Evolutionary conservation across 177 flowering plant genomes (phyloP).

Genomic region (Vitis hybrid): DNA sequence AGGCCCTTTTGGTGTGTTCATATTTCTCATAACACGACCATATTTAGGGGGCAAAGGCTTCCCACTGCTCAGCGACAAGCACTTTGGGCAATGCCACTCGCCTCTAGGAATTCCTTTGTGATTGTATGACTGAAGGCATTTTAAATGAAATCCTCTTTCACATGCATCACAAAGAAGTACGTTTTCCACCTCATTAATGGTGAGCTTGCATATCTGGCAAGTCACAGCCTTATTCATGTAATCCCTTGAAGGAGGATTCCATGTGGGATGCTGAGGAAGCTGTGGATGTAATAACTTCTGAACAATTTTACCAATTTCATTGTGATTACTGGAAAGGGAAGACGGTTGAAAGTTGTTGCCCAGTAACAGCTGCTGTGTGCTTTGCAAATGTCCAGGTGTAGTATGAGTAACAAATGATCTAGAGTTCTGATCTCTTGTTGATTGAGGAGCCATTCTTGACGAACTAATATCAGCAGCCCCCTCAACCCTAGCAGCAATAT

Average conservation of each 20-base stretch:
- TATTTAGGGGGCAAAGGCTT: constrained; percentile 93
- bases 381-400: constrained; percentile 31
- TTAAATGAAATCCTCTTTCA: constrained; percentile 85
- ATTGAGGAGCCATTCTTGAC: constrained; percentile 34
- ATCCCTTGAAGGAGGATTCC: constrained; percentile 89
- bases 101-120: constrained; percentile 67
- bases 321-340: constrained; percentile 40
- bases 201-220: constrained; percentile 71
- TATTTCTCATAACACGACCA: constrained; percentile 85
- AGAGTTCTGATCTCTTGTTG: constrained; percentile 37
- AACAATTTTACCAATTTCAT: constrained; percentile 68
- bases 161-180: constrained; percentile 92
- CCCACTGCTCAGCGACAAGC: constrained; percentile 67
- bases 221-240: constrained; percentile 80
- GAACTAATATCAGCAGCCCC: constrained; percentile 29
- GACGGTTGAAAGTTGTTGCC: constrained; percentile 37
- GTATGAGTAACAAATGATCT: constrained; percentile 47
- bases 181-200: constrained; percentile 64
- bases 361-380: constrained; percentile 46
- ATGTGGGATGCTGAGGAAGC: constrained; percentile 52
- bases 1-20: constrained; percentile 35
- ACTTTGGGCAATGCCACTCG: constrained; percentile 92
- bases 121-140: constrained; percentile 65
- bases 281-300: constrained; percentile 72
- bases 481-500: constrained; percentile 35